These are phyloP conservation scores for Acacia confusa DNA, from an alignment of 306 rosid species.

Conservation along the genomic window DNA sequence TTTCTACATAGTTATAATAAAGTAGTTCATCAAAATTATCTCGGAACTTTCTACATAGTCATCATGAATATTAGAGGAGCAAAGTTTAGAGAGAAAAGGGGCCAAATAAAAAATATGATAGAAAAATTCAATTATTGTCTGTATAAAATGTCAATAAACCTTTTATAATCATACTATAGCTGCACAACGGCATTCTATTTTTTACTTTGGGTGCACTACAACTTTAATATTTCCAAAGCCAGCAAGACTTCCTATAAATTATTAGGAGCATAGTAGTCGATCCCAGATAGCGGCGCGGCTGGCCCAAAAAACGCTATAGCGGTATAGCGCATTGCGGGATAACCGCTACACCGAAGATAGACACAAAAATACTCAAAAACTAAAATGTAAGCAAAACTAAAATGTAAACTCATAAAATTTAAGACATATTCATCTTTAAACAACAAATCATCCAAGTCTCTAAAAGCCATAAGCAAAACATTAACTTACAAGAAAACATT, in stretches of 20 bases:
- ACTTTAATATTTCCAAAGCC: neutral
- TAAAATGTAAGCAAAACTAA: too few species aligned
- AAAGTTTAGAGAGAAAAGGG: neutral
- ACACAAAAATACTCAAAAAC: too few species aligned
- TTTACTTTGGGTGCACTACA: neutral
- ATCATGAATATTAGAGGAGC: neutral
- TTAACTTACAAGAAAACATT: too few species aligned
- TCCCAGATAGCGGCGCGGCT: too few species aligned
- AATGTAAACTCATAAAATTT: too few species aligned
- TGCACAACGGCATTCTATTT: neutral
- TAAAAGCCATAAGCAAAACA: too few species aligned
- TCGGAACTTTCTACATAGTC: neutral
- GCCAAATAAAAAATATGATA: neutral
- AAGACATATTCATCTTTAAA: too few species aligned
- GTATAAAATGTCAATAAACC: neutral
- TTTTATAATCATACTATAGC: neutral
- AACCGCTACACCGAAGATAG: too few species aligned
- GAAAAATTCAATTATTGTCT: neutral
- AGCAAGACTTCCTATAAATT: neutral
- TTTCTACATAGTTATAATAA: neutral
- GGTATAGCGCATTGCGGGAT: too few species aligned
- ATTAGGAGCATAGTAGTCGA: too few species aligned
- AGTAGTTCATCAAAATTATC: neutral
- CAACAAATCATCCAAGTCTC: too few species aligned
- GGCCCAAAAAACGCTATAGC: too few species aligned